Base-by-base conservation (phyloP, 1,139 yeast species). In the Scheffersomyces titani region DNA sequence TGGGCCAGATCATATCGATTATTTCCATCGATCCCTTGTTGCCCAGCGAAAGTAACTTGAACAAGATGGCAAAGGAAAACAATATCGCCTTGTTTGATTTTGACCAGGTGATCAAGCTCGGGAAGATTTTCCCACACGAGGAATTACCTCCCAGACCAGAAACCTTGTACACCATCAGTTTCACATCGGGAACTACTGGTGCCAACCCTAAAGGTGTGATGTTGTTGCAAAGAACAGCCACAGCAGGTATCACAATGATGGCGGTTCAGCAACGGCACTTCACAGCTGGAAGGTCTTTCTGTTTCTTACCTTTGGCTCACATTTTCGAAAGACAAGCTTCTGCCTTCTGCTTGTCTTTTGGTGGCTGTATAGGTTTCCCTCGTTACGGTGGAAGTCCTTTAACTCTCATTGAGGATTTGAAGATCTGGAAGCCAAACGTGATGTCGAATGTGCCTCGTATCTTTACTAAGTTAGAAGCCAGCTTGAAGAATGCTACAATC, bases 131-230 rank as follows among this genome's bases (percentile, higher is more conserved):
- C 63, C 83, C 83, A 5, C 67, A 76, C 13, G 75, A 78, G 0
- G 77, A 78, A 52, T 70, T 74, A 45, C 82, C 84, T 6, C 90
- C 92, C 18, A 70, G 66, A 0, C 82, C 87, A 1, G 81, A 84
- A 6, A 80, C 87, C 47, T 60, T 80, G 19, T 84, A 85, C 63
- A 87, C 93, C 52, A 85, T 90, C 60, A 86, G 89, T 50, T 90
- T 89, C 71, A 90, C 96, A 11, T 87, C 92, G 9, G 93, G 93
- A 40, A 87, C 93, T 21, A 88, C 93, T 3, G 92, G 92, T 19
- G 62, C 78, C 13, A 70, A 77, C 56, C 93, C 93, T 19, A 89
- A 89, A 69, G 93, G 93, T 52, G 93, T 87, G 18, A 82, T 84
- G 45, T 73, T 88, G 62, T 76, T 84, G 6, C 91, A 89, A 56